Base-by-base conservation (phyloP, 768 basidiomycete genomes). In the Lentinula boryana region DNA sequence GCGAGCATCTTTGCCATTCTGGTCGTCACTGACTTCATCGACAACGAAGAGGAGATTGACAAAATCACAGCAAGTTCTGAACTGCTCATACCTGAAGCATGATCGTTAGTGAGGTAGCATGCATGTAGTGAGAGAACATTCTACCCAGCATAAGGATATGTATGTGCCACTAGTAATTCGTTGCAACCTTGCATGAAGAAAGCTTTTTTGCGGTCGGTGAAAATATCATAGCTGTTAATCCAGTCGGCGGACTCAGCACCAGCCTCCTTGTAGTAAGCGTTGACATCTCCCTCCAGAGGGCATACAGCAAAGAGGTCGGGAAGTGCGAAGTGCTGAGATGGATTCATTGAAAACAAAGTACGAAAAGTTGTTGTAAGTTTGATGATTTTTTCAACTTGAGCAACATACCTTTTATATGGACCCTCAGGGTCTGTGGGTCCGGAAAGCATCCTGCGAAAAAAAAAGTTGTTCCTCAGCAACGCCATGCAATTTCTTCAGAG, bases 1-100 rank as follows among this genome's bases (percentile, higher is more conserved):
- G 46, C 75, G 75, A 43, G 84, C 86, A 52, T 82, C 86, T 58
- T 72, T 71, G 31, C 80, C 82, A 66, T 74, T 78, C 68, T 87
- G 86, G 60, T 86, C 85, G 63, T 87, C 85, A 68, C 84, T 86
- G 57, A 86, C 77, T 70, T 88, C 86, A 69, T 88, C 87, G 53
- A 87, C 76, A 61, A 84, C 82, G 72, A 85, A 88, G 32, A 88
- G 78, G 12, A 84, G 72, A 65, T 87, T 86, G 61, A 86, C 75
- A 27, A 56, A 56, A 43, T 56, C 55, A 31, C 55, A 56, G 15
- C 55, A 56, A 31, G 55, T 56, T 41, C 80, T 80, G 44, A 60
- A 61, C n/a, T 62, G 41, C 5, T 49, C 16, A 40, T 41, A 35
- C 36, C 55, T 50, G 43, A 12, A 35, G 54, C 33, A 6, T 41